phyloP scores from a whole-genome alignment of 169 alveolate genomes.

The Eimeria brunetti region DNA sequence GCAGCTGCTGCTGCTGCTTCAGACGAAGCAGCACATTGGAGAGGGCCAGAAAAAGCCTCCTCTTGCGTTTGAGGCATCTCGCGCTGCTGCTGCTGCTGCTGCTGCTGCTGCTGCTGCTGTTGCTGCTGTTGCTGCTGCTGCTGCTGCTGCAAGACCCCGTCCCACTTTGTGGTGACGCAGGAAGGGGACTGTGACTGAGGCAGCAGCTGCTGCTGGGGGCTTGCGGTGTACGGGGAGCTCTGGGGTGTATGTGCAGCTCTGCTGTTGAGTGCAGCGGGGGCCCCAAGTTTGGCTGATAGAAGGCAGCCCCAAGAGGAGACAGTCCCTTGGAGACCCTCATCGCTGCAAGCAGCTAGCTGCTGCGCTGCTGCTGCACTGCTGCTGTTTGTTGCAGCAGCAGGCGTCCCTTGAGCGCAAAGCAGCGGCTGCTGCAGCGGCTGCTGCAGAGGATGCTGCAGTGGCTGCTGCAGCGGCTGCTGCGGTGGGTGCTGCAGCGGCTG shows the following conservation, averaged over 20 bases:
- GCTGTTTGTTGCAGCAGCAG: not conserved
- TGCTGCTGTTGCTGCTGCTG: not conserved
- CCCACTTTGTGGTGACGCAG: not conserved
- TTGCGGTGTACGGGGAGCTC: not conserved
- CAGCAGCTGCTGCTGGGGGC: not conserved
- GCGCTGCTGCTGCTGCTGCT: not conserved
- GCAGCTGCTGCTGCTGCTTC: not conserved
- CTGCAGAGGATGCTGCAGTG: not conserved
- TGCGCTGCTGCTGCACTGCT: not conserved
- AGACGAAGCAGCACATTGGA: not conserved
- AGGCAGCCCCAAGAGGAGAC: too few species aligned
- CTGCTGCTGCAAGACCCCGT: not conserved
- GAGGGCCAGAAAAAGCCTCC: not conserved
- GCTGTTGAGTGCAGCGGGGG: not conserved
- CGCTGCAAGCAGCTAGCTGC: not conserved
- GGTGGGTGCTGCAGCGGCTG: too few species aligned
- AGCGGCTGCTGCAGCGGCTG: not conserved
- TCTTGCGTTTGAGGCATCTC: not conserved
- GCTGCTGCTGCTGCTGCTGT: constrained; percentile 22
- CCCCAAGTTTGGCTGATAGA: too few species aligned
- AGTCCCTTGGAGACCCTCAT: not conserved
- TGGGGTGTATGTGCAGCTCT: not conserved
- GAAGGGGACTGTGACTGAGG: not conserved
- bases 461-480: not conserved
- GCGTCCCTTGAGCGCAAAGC: not conserved